Evolutionary conservation across 176 grass and related monocot species (phyloP).

Genomic region (Poa pratensis): DNA sequence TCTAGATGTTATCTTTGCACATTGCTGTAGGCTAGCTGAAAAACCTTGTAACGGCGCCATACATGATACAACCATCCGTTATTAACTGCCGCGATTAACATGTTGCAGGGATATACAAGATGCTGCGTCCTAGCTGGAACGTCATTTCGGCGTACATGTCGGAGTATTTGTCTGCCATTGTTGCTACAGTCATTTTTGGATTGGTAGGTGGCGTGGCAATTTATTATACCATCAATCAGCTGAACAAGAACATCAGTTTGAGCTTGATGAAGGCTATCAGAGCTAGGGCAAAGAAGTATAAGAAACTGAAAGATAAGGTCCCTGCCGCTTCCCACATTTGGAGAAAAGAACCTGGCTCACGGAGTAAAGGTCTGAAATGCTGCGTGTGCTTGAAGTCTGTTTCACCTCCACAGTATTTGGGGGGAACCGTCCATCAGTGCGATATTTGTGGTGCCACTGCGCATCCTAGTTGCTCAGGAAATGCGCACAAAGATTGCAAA

Average conservation of each 20-base stretch:
- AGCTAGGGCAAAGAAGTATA: slow-evolving; percentile 67
- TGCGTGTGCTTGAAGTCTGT: slow-evolving; percentile 79
- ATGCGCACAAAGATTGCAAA: slow-evolving; percentile 87
- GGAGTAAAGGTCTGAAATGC: slow-evolving; percentile 75
- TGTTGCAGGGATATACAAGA: slow-evolving; percentile 49
- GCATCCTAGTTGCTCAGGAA: slow-evolving; percentile 72
- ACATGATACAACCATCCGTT: background rate
- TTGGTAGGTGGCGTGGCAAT: slow-evolving; percentile 49
- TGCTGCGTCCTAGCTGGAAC: slow-evolving; percentile 64
- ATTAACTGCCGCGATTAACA: background rate
- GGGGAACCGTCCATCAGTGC: slow-evolving; percentile 55
- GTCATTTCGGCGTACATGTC: slow-evolving; percentile 40
- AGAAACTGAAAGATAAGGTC: slow-evolving; percentile 69
- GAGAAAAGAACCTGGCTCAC: slow-evolving; percentile 57
- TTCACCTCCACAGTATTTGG: slow-evolving; percentile 48
- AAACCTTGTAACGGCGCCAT: background rate
- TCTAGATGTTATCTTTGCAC: slow-evolving; percentile 5
- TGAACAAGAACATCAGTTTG: slow-evolving; percentile 71
- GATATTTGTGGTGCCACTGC: slow-evolving; percentile 78
- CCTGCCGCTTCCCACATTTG: slow-evolving; percentile 71
- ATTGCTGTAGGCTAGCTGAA: background rate
- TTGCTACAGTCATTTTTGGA: slow-evolving; percentile 39
- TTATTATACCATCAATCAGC: slow-evolving; percentile 62
- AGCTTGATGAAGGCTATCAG: slow-evolving; percentile 76
- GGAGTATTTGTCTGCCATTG: slow-evolving; percentile 52